Evolutionary conservation across 176 grass and related monocot species (phyloP), one percentile per base, ranked within the genome.

Genomic region (Ensete ventricosum): DNA sequence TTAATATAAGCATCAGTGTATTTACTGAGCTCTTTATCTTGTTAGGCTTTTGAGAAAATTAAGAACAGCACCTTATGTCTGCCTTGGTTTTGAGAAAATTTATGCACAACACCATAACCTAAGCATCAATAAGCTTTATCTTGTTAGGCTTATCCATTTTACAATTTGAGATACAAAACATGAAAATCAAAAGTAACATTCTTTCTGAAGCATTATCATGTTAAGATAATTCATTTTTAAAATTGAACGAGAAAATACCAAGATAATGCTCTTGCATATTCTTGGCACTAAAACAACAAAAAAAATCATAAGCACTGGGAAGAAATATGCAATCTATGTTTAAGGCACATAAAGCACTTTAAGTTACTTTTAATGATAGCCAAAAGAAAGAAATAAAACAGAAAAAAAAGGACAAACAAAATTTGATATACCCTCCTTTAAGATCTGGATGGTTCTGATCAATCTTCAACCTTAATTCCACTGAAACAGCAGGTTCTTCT

Each of bases 401-500:
- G 10, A 68, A 25, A 12, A 48, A 12, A 68, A 54, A 9, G 25
- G 16, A 75, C 21, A 12, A 52, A 21, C 58, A 86, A 24, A 62
- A 69, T 74, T 57, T 77, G 66, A 73, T 85, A 80, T 94, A 99
- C 95, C 90, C 84, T 85, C 86, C 94, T 83, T 91, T 84, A 55
- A 94, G 78, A 77, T 91, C 82, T 85, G 84, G 26, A 83, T 99
- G 88, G 65, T 87, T 91, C 83, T 89, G 88, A 94, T 91, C 86
- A 82, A 99, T 94, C 80, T 94, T 99, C 54, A 94, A 83, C 66
- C 95, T 94, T 84, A 99, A 73, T 86, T 99, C 88, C 49, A 74
- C 53, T 78, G 84, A 65, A 72, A 91, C 54, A 80, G 80, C 66
- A 85, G 88, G 88, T 71, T 99, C 95, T 55, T 99, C 88, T 82